Percentiles rank a stretch among this genome's conserved stretches.
Conservation (phyloP, 257 asterid genomes). For the Gentiana straminea region DNA sequence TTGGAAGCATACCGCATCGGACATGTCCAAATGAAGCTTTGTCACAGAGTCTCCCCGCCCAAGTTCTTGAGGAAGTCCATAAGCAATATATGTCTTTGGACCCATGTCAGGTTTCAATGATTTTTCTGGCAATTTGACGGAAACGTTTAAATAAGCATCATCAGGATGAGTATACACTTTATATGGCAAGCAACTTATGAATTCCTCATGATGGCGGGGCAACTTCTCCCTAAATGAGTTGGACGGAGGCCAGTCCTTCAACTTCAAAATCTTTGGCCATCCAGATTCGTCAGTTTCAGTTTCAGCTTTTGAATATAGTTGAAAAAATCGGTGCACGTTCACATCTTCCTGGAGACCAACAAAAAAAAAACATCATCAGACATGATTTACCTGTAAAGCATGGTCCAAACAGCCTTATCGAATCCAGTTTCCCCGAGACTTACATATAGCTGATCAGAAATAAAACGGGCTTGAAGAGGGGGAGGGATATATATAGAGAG, state of each 20-base stretch:
- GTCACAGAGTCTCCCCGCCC: constrained; percentile 96
- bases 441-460: too few species aligned
- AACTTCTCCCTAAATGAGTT: constrained; percentile 58
- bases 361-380: too few species aligned
- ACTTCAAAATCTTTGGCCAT: constrained; percentile 75
- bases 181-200: constrained; percentile 69
- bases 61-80: constrained; percentile 66
- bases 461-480: too few species aligned
- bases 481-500: too few species aligned
- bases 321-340: constrained; percentile 56
- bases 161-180: constrained; percentile 71
- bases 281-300: constrained; percentile 18
- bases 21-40: constrained; percentile 82
- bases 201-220: constrained; percentile 86
- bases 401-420: too few species aligned
- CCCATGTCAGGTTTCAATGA: constrained; percentile 82
- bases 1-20: constrained; percentile 68
- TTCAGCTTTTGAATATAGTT: constrained; percentile 34
- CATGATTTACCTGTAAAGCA: too few species aligned
- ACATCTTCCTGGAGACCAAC: constrained; percentile 44
- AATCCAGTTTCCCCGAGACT: too few species aligned
- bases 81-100: constrained; percentile 91
- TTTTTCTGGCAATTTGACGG: constrained; percentile 41
- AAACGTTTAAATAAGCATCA: constrained; percentile 60
- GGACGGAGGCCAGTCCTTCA: constrained; percentile 95